These are phyloP conservation scores for Chytridiales sp. DNA, from an alignment of 371 early-diverging fungal genomes.

Conservation along the genomic window DNA sequence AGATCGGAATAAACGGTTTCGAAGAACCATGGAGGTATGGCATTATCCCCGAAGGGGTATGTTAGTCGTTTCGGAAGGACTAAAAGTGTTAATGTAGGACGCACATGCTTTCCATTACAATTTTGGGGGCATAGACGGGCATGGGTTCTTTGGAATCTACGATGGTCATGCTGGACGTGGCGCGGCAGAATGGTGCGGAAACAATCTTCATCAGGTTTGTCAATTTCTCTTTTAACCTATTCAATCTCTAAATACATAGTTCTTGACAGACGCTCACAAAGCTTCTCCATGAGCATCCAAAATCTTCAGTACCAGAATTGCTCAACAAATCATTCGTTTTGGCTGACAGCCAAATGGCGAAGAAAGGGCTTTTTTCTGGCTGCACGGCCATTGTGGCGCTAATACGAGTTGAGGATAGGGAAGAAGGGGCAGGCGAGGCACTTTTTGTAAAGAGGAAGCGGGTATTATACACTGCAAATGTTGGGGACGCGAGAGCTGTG, in stretches of 20 bases:
- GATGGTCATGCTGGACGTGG: conserved; percentile 97
- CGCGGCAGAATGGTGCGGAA: conserved; percentile 96
- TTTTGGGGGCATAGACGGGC: conserved; percentile 74
- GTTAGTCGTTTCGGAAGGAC: too few species aligned
- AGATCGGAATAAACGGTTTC: conserved; percentile 84
- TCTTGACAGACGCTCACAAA: conserved; percentile 58
- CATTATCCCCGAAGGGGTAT: background rate
- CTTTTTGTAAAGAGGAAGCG: conserved; percentile 50
- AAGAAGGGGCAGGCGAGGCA: conserved; percentile 14
- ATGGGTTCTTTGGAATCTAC: conserved; percentile 92
- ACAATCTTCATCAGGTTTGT: conserved; percentile 77
- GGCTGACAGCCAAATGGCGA: conserved; percentile 77
- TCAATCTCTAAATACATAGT: background rate
- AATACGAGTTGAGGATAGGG: conserved; percentile 56
- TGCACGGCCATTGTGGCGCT: conserved; percentile 91
- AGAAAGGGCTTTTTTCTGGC: conserved; percentile 76
- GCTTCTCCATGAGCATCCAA: conserved; percentile 51
- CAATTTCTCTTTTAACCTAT: background rate
- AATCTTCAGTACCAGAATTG: conserved; percentile 69
- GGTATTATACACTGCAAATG: conserved; percentile 90
- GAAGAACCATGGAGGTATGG: conserved; percentile 91
- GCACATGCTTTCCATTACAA: conserved; percentile 81
- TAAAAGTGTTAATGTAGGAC: conserved; percentile 56
- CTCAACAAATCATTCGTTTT: conserved; percentile 80
- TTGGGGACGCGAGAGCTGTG: conserved; percentile 94